Percentiles rank a stretch among this genome's conserved stretches.
Conservation (phyloP, 2,329 filamentous ascomycete species). For the Tolypocladium pustulatum region DNA sequence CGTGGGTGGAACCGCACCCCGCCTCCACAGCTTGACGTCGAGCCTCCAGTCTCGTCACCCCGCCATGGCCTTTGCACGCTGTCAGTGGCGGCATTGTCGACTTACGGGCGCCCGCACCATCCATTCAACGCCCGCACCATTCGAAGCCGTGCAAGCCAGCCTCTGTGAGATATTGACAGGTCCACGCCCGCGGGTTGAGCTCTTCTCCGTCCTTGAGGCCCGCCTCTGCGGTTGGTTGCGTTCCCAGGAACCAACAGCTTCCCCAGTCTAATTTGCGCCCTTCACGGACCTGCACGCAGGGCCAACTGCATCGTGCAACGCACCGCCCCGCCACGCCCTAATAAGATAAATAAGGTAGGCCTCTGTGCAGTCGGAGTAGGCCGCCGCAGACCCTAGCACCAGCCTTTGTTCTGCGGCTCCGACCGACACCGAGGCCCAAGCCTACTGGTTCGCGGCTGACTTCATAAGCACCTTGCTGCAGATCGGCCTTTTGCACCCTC, state of each 20-base stretch:
- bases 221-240: background rate
- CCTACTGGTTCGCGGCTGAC: background rate
- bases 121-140: background rate
- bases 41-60: background rate
- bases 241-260: background rate
- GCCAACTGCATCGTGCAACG: background rate
- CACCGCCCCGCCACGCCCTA: background rate
- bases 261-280: background rate
- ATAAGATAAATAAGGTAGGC: no score
- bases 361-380: background rate
- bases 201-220: no score
- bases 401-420: slow-evolving; percentile 1
- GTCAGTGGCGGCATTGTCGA: background rate
- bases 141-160: background rate
- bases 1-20: background rate
- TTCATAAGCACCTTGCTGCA: background rate
- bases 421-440: background rate
- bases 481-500: background rate
- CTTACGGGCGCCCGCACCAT: background rate
- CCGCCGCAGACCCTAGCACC: background rate
- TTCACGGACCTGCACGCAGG: background rate
- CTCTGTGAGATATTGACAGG: background rate
- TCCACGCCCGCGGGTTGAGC: background rate
- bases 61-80: background rate
- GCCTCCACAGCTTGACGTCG: background rate